Conservation (phyloP, 2,329 filamentous ascomycete genomes). For the Venturia oleaginea region DNA sequence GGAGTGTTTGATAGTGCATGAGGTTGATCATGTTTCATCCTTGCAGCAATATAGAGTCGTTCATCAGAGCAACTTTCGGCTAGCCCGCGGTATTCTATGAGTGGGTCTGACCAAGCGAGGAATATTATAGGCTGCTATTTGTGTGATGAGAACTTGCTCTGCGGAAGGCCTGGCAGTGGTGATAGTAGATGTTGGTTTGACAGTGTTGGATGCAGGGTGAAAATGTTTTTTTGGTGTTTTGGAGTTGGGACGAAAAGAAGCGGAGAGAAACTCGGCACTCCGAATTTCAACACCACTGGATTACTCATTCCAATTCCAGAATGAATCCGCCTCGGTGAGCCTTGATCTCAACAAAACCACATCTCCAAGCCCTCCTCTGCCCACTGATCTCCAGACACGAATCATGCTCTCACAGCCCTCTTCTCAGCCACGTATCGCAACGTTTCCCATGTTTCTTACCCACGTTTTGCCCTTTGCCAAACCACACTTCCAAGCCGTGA, state of each 20-base stretch:
- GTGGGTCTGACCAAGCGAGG: background rate
- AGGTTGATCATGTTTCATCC: constrained; percentile 4
- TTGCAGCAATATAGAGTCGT: constrained; percentile 2
- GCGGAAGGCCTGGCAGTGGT: background rate
- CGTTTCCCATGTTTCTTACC: background rate
- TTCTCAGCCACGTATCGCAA: background rate
- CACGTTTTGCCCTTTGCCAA: background rate
- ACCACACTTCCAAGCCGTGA: background rate
- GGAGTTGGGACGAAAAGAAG: background rate
- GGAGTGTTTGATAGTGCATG: constrained; percentile 4
- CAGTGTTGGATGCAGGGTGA: background rate
- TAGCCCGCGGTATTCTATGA: background rate
- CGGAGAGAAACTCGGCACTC: background rate
- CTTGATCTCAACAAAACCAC: background rate
- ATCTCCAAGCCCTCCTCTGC: background rate
- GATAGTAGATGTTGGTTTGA: background rate
- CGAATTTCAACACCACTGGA: background rate
- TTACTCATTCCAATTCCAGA: no score
- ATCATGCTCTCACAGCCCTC: background rate
- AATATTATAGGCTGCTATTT: background rate
- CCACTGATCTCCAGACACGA: background rate
- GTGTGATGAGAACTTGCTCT: background rate
- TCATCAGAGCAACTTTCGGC: background rate
- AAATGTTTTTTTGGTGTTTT: background rate
- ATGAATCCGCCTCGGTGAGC: no score